Evolutionary conservation across 495 filamentous ascomycete species (phyloP).

Genomic region (Cairneyella variabilis): DNA sequence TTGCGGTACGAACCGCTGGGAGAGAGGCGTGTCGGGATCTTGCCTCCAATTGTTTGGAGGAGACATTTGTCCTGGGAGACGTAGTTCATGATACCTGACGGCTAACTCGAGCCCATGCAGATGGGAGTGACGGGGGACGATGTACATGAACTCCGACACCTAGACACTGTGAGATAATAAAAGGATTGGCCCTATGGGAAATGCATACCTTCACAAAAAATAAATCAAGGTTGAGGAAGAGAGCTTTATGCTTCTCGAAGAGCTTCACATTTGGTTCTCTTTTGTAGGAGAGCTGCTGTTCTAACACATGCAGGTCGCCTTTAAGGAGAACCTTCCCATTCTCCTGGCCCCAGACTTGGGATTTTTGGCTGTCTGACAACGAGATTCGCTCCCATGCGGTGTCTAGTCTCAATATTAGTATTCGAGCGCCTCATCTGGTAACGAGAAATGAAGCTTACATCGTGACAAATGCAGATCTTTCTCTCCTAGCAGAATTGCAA

Average conservation of each 20-base stretch:
- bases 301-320: slow-evolving; percentile 15
- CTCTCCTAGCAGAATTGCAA: slow-evolving; percentile 69
- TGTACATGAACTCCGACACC: slow-evolving; percentile 72
- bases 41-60: slow-evolving; percentile 44
- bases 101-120: slow-evolving; percentile 57
- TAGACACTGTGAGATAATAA: slow-evolving; percentile 26
- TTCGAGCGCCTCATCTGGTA: background rate
- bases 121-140: slow-evolving; percentile 66
- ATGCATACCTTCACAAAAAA: slow-evolving; percentile 71
- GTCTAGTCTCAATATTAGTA: slow-evolving; percentile 39
- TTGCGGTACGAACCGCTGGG: slow-evolving; percentile 14
- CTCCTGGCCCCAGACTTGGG: slow-evolving; percentile 44
- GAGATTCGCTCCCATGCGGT: slow-evolving; percentile 63
- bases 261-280: slow-evolving; percentile 7
- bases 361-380: slow-evolving; percentile 42
- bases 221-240: slow-evolving; percentile 53
- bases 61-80: slow-evolving; percentile 27
- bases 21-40: slow-evolving; percentile 39
- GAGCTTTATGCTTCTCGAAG: slow-evolving; percentile 24
- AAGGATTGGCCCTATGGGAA: background rate
- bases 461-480: slow-evolving; percentile 70
- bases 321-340: slow-evolving; percentile 43
- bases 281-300: slow-evolving; percentile 10
- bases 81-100: slow-evolving; percentile 47
- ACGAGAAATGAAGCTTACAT: slow-evolving; percentile 45